phyloP scores from a whole-genome alignment of 2,329 filamentous ascomycete species.

The Colletotrichum acutatum region DNA sequence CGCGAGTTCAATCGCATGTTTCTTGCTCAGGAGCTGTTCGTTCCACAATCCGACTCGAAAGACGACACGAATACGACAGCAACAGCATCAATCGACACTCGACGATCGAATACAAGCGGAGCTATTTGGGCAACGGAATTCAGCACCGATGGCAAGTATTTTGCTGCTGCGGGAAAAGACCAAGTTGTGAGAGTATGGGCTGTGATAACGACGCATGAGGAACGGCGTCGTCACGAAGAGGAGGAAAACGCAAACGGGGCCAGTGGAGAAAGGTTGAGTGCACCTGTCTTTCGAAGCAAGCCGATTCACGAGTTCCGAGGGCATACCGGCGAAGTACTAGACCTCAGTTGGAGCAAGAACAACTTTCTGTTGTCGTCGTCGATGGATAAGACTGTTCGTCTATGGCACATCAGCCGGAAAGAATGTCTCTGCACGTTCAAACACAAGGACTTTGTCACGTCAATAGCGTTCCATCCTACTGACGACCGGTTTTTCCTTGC shows the following conservation, averaged over 20 bases:
- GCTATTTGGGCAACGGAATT: constrained; percentile 95
- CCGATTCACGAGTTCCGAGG: constrained; percentile 84
- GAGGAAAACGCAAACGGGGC: constrained; percentile 66
- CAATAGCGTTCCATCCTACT: constrained; percentile 91
- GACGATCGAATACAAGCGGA: constrained; percentile 50
- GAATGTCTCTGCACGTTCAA: constrained; percentile 95
- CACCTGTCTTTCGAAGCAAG: constrained; percentile 87
- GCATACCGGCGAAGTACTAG: constrained; percentile 87
- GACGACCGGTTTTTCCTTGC: constrained; percentile 98
- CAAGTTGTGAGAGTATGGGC: constrained; percentile 87
- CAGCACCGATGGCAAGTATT: constrained; percentile 88
- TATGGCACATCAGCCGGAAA: constrained; percentile 89
- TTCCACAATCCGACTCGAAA: background rate
- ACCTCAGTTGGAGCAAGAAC: constrained; percentile 99
- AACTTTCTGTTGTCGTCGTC: constrained; percentile 95
- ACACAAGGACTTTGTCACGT: constrained; percentile 94
- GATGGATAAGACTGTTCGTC: constrained; percentile 95
- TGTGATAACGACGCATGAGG: constrained; percentile 84
- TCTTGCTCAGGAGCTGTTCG: constrained; percentile 86
- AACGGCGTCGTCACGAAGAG: constrained; percentile 78
- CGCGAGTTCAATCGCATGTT: constrained; percentile 90
- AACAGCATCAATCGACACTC: constrained; percentile 42
- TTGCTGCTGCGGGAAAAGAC: constrained; percentile 94
- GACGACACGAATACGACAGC: constrained; percentile 51
- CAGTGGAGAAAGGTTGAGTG: constrained; percentile 75